Evolutionary conservation across 2,329 filamentous ascomycete species (phyloP).

Genomic region (Ilyonectria destructans): DNA sequence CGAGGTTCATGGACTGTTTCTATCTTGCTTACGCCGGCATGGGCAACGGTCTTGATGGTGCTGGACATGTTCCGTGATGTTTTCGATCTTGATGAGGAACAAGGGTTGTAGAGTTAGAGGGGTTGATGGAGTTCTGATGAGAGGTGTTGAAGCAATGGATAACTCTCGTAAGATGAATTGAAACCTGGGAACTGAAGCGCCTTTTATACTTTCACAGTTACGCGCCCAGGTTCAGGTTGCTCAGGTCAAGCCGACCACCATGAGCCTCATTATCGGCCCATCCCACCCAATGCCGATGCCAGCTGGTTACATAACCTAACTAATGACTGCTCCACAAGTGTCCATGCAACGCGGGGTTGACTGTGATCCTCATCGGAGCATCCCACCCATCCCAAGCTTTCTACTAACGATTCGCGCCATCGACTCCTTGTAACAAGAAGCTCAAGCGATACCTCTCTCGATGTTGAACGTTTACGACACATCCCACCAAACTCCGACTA

Average conservation of each 20-base stretch:
- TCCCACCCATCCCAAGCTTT: slow-evolving; percentile 8
- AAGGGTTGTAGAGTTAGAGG: background rate
- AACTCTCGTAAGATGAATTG: background rate
- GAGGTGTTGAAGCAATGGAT: background rate
- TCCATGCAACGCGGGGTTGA: slow-evolving; percentile 3
- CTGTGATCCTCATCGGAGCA: slow-evolving; percentile 15
- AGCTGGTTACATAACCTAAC: slow-evolving; percentile 8
- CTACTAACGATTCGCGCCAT: background rate
- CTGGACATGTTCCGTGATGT: slow-evolving; percentile 10
- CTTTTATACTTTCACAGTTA: background rate
- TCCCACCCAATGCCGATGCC: slow-evolving; percentile 19
- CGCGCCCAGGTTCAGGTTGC: background rate
- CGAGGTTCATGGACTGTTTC: background rate
- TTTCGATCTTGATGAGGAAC: slow-evolving; percentile 2
- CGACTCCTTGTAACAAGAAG: background rate
- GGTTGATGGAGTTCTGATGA: slow-evolving; percentile 10
- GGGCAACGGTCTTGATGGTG: slow-evolving; percentile 21
- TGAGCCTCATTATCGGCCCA: slow-evolving; percentile 17
- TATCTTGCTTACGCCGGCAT: slow-evolving; percentile 19
- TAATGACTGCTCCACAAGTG: background rate
- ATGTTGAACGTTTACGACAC: background rate
- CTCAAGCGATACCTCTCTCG: background rate
- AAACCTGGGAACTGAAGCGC: background rate
- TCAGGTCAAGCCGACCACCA: background rate
- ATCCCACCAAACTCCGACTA: background rate